phyloP scores from a whole-genome alignment of 768 basidiomycete genomes.

The Tulasnella calospora region DNA sequence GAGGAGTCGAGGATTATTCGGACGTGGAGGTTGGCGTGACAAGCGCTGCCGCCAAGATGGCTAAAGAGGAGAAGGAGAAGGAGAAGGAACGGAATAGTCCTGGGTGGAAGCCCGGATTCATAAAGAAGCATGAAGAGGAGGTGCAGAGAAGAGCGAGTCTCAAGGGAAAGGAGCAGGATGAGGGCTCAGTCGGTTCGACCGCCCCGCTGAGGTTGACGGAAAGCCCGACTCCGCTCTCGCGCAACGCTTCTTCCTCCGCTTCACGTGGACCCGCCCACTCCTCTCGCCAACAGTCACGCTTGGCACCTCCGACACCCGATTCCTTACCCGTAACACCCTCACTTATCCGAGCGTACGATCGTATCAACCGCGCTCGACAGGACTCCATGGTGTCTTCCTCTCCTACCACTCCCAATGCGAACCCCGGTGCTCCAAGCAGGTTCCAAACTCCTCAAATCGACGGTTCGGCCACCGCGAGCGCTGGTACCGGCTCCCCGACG shows the following conservation, averaged over 20 bases:
- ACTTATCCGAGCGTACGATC: constrained; percentile 19
- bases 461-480: not conserved
- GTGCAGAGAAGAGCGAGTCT: not conserved
- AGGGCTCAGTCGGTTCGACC: not conserved
- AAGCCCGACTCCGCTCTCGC: constrained; percentile 12
- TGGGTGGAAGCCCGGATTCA: constrained; percentile 14
- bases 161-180: not conserved
- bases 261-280: not conserved
- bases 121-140: constrained; percentile 20
- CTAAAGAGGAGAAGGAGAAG: not conserved
- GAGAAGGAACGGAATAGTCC: not conserved
- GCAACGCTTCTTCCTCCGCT: not conserved
- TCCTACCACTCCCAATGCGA: not conserved
- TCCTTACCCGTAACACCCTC: constrained; percentile 16
- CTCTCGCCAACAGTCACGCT: not conserved
- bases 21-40: constrained; percentile 11
- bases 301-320: not conserved
- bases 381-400: not conserved
- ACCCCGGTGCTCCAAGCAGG: not conserved
- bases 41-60: not conserved
- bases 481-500: not conserved
- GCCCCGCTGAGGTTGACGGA: constrained; percentile 8
- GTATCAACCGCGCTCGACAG: constrained; percentile 12
- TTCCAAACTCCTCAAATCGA: not conserved
- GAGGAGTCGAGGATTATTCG: constrained; percentile 11